Conservation (phyloP, 768 basidiomycete genomes). For the Boletellus ananas region DNA sequence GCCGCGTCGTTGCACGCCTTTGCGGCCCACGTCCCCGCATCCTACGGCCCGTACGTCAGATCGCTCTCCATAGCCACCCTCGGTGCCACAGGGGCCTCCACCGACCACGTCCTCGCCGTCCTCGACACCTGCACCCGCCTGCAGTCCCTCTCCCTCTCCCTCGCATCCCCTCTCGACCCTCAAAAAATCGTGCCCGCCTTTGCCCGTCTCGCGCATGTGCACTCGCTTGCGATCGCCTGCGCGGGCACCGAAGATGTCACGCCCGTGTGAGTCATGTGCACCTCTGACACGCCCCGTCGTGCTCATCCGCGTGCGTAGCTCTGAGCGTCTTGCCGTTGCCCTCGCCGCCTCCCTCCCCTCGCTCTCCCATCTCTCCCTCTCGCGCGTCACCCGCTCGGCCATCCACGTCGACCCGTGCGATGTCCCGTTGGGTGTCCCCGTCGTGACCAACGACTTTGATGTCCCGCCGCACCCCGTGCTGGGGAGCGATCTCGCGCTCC, state of each 20-base stretch:
- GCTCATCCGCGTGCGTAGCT: slow-evolving; percentile 16
- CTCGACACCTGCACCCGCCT: slow-evolving; percentile 50
- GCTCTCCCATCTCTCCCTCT: slow-evolving; percentile 54
- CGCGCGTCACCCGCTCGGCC: slow-evolving; percentile 62
- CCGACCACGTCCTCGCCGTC: slow-evolving; percentile 48
- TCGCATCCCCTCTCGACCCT: slow-evolving; percentile 25
- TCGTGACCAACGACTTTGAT: slow-evolving; percentile 58
- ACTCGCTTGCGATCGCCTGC: slow-evolving; percentile 17
- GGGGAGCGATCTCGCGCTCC: slow-evolving; percentile 57
- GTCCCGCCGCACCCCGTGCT: slow-evolving; percentile 53
- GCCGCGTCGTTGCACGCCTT: slow-evolving; percentile 49
- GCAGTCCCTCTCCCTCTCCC: slow-evolving; percentile 22
- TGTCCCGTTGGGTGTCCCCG: slow-evolving; percentile 43
- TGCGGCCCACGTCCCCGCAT: slow-evolving; percentile 51
- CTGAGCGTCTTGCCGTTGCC: slow-evolving; percentile 63
- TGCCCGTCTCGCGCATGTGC: slow-evolving; percentile 12
- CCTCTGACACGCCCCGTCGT: neutral
- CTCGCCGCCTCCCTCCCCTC: slow-evolving; percentile 58
- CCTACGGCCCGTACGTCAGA: slow-evolving; percentile 50
- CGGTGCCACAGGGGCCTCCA: slow-evolving; percentile 34
- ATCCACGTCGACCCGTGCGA: slow-evolving; percentile 56
- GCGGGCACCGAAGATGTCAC: slow-evolving; percentile 33
- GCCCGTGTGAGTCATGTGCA: slow-evolving; percentile 34
- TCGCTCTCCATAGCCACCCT: slow-evolving; percentile 45
- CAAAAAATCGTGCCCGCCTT: slow-evolving; percentile 21